These are phyloP conservation scores for Chloranthus sessilifolius DNA, from an alignment of 164 flowering plant species.

Conservation along the genomic window DNA sequence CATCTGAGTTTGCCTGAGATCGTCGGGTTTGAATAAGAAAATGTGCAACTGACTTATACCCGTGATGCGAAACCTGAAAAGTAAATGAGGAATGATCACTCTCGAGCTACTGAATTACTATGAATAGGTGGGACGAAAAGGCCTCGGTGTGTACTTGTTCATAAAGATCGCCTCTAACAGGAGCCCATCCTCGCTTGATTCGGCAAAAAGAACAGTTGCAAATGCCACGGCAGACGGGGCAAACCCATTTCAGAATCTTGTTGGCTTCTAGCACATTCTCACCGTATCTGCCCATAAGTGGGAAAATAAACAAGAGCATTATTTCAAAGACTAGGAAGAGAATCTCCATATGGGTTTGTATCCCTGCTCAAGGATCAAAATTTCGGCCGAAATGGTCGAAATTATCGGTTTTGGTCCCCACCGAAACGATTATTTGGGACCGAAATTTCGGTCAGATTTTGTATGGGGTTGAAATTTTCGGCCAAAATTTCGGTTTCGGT, in stretches of 20 bases:
- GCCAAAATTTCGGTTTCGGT: too few relatives aligned
- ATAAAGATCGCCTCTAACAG: conserved; percentile 69
- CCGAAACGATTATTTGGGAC: too few relatives aligned
- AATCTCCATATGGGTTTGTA: too few relatives aligned
- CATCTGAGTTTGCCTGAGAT: conserved; percentile 16
- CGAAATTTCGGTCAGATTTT: too few relatives aligned
- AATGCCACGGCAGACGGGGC: conserved; percentile 87
- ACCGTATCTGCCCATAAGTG: conserved; percentile 56
- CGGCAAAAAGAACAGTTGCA: conserved; percentile 94
- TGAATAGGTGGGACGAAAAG: conserved; percentile 2
- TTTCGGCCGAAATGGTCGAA: too few relatives aligned
- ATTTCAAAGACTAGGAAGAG: too few relatives aligned
- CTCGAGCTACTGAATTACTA: not conserved
- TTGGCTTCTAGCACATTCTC: conserved; percentile 78
- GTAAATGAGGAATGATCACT: too few relatives aligned
- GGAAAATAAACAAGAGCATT: too few relatives aligned
- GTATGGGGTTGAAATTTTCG: too few relatives aligned
- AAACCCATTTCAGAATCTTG: conserved; percentile 70
- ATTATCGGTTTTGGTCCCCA: too few relatives aligned
- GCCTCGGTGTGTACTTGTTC: conserved; percentile 45
- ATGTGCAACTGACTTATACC: conserved; percentile 88
- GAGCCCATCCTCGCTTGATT: conserved; percentile 72
- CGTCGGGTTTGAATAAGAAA: conserved; percentile 61
- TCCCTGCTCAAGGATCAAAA: too few relatives aligned
- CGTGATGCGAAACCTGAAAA: conserved; percentile 47